phyloP scores from a whole-genome alignment of 2,329 filamentous ascomycete species.

The Alternaria sp. region DNA sequence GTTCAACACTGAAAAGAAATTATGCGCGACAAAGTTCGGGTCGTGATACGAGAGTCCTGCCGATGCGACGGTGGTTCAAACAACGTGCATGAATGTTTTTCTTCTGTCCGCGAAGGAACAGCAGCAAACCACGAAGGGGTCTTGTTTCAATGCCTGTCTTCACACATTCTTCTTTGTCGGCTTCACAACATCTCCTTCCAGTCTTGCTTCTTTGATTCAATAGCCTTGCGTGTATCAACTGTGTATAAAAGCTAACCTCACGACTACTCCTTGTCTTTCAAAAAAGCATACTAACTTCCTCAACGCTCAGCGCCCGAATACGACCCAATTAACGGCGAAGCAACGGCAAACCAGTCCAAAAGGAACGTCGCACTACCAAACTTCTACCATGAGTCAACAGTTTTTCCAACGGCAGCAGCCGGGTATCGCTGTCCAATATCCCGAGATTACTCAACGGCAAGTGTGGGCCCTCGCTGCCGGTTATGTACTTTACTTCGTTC shows the following conservation, averaged over 20 bases:
- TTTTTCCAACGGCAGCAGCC: neutral
- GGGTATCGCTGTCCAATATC: neutral
- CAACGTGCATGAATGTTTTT: neutral
- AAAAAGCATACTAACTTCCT: neutral
- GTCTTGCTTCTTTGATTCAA: neutral
- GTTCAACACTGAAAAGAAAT: neutral
- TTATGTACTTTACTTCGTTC: neutral
- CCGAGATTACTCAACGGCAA: conserved; percentile 1
- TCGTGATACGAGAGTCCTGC: neutral
- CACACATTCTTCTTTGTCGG: neutral
- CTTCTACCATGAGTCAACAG: neutral
- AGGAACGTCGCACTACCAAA: neutral
- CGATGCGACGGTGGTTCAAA: neutral
- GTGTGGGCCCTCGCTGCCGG: neutral
- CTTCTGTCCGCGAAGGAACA: neutral
- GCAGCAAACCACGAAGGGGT: neutral
- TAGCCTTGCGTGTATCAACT: neutral
- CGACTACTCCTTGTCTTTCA: neutral
- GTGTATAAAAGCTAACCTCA: neutral
- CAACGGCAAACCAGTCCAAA: neutral
- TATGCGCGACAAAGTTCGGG: neutral
- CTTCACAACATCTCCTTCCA: neutral
- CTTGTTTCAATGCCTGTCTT: neutral
- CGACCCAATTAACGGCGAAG: neutral
- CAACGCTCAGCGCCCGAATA: neutral